A percentile compares a stretch with the other conserved stretches of the same genome.
Evolutionary conservation across 306 rosid species (phyloP).

Genomic region (Begonia fuchsioides): DNA sequence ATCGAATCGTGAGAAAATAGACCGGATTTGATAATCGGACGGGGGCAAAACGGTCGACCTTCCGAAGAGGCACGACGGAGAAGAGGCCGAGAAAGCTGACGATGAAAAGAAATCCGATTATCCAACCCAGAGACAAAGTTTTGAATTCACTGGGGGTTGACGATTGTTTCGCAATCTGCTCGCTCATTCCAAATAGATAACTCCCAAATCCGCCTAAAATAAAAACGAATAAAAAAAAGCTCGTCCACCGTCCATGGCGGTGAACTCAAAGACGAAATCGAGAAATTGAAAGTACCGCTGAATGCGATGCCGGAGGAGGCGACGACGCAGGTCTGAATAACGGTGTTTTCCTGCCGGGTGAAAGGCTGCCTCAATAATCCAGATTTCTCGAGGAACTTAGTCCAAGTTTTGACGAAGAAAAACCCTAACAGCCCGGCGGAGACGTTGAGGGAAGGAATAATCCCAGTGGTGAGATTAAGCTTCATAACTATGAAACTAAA

Average conservation of each 20-base stretch:
- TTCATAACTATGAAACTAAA: neutral
- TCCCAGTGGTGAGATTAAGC: neutral
- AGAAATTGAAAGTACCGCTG: neutral
- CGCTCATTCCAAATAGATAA: conserved; percentile 1
- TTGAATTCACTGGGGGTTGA: neutral
- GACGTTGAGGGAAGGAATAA: neutral
- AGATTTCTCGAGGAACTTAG: neutral
- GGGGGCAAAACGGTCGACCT: neutral
- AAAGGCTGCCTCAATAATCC: neutral
- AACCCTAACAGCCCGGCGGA: neutral
- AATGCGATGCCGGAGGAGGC: conserved; percentile 1
- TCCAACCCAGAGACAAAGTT: neutral
- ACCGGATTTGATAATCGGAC: neutral
- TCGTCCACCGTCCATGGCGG: neutral
- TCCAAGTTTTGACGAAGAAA: neutral
- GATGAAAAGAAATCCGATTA: neutral
- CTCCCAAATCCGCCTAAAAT: conserved; percentile 1
- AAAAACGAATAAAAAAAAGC: neutral
- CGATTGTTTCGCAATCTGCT: neutral
- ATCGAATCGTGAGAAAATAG: neutral
- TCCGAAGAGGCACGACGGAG: conserved; percentile 3
- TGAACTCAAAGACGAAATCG: neutral
- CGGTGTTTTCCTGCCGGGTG: neutral
- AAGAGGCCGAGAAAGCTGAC: conserved; percentile 3
- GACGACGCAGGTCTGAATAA: neutral